These are phyloP conservation scores for Fusarium austroafricanum DNA, from an alignment of 2,329 filamentous ascomycete species.

Conservation along the genomic window DNA sequence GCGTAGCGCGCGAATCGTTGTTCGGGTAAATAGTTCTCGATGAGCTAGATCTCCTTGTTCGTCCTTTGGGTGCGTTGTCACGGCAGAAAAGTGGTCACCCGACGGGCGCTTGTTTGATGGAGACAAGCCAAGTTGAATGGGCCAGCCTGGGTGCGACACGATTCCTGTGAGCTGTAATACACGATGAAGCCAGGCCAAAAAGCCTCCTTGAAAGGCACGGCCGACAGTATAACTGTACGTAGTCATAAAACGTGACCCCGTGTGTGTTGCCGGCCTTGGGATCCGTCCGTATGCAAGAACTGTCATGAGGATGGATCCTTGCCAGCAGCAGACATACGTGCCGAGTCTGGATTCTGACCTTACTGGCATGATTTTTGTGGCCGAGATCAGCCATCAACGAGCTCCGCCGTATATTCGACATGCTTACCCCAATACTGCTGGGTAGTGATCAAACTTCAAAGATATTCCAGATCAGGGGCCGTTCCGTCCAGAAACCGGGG, in stretches of 20 bases:
- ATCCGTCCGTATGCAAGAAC: conserved; percentile 23
- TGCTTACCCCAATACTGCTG: conserved; percentile 9
- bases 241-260: neutral
- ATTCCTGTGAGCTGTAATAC: no score
- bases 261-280: conserved; percentile 21
- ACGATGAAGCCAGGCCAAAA: neutral
- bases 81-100: conserved; percentile 11
- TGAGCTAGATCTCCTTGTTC: conserved; percentile 14
- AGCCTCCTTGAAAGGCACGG: conserved; percentile 5
- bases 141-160: neutral
- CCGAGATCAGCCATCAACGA: conserved; percentile 9
- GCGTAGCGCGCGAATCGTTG: neutral
- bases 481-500: conserved; percentile 11
- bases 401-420: conserved; percentile 1
- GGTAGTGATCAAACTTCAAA: conserved; percentile 10
- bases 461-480: conserved; percentile 23
- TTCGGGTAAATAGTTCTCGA: conserved; percentile 2
- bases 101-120: conserved; percentile 32
- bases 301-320: conserved; percentile 13
- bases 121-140: conserved; percentile 18
- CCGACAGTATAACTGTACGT: neutral
- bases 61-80: conserved; percentile 27
- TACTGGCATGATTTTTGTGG: conserved; percentile 13
- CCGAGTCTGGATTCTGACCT: conserved; percentile 7
- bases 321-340: neutral